These are phyloP conservation scores for Clavispora santaluciae DNA, from an alignment of 805 yeast genomes.

Conservation along the genomic window DNA sequence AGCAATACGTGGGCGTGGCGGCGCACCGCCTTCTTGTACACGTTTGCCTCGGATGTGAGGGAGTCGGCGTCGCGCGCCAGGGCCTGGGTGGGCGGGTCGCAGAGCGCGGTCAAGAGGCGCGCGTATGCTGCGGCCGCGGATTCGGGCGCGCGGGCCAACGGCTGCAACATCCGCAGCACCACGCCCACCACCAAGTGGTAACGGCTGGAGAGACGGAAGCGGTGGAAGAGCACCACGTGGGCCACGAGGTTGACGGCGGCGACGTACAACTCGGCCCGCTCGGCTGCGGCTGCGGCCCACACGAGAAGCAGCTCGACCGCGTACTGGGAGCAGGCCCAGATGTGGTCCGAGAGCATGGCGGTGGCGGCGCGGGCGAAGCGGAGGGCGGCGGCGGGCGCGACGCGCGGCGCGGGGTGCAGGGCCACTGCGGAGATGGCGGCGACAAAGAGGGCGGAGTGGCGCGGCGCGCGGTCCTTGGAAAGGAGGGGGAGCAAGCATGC, in stretches of 20 bases:
- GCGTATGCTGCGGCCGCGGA: conserved; percentile 41
- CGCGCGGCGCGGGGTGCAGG: conserved; percentile 4
- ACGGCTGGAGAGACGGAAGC: conserved; percentile 66
- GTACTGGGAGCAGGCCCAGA: conserved; percentile 64
- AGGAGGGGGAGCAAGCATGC: conserved; percentile 12
- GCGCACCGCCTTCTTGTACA: conserved; percentile 58
- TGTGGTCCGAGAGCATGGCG: conserved; percentile 40
- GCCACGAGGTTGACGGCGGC: conserved; percentile 50
- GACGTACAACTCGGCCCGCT: conserved; percentile 39
- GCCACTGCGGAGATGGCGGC: conserved; percentile 23
- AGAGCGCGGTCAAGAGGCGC: conserved; percentile 60
- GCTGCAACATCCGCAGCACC: conserved; percentile 47
- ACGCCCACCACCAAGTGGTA: conserved; percentile 58
- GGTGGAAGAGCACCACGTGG: conserved; percentile 57
- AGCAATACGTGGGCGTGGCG: conserved; percentile 58
- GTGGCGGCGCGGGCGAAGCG: conserved; percentile 27
- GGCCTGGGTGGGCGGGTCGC: conserved; percentile 58
- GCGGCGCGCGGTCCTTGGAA: conserved; percentile 8
- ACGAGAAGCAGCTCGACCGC: conserved; percentile 49
- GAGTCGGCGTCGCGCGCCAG: conserved; percentile 24
- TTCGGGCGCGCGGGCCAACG: conserved; percentile 28
- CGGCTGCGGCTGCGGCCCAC: conserved; percentile 44
- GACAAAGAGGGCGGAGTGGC: conserved; percentile 19
- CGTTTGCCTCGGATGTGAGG: conserved; percentile 51
- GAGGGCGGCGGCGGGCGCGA: conserved; percentile 6